A percentile compares a stretch with the other conserved stretches of the same genome.
These are phyloP conservation scores for Podosphaera fusca DNA, from an alignment of 2,329 filamentous ascomycete genomes.

Conservation along the genomic window DNA sequence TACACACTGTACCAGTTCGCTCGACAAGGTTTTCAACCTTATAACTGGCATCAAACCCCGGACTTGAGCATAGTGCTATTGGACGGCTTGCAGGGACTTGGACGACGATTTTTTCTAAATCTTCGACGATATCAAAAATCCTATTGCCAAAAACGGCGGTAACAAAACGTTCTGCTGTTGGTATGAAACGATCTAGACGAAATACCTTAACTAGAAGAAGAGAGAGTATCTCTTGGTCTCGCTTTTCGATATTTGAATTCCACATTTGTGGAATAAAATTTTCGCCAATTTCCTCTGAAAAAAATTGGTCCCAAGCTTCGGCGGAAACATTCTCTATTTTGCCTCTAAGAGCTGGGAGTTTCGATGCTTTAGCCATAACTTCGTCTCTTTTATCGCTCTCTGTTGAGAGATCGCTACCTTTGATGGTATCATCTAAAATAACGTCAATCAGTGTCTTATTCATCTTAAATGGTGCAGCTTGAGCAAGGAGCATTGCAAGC, in stretches of 20 bases:
- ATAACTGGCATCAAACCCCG: slow-evolving; percentile 95
- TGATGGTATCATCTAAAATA: slow-evolving; percentile 56
- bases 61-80: slow-evolving; percentile 78
- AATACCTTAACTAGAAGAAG: slow-evolving; percentile 83
- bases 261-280: slow-evolving; percentile 58
- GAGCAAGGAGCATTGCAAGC: slow-evolving; percentile 79
- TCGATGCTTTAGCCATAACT: slow-evolving; percentile 42
- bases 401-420: slow-evolving; percentile 58
- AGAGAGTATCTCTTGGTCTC: slow-evolving; percentile 60
- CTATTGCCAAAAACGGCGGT: slow-evolving; percentile 61
- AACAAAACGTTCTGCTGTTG: slow-evolving; percentile 78
- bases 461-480: slow-evolving; percentile 91
- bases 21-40: slow-evolving; percentile 93
- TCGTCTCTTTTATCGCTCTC: slow-evolving; percentile 39
- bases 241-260: slow-evolving; percentile 36
- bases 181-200: slow-evolving; percentile 86
- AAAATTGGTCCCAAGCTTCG: slow-evolving; percentile 58
- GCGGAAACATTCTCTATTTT: slow-evolving; percentile 37
- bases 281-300: slow-evolving; percentile 69
- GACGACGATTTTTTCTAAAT: slow-evolving; percentile 63
- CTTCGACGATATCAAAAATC: slow-evolving; percentile 64
- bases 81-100: slow-evolving; percentile 69
- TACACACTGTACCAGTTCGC: slow-evolving; percentile 57
- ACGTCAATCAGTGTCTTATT: slow-evolving; percentile 72
- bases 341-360: slow-evolving; percentile 50